Percentiles rank a stretch among this genome's conserved stretches.
phyloP scores from a whole-genome alignment of 129 eudicot genomes.

The Lonicera japonica region DNA sequence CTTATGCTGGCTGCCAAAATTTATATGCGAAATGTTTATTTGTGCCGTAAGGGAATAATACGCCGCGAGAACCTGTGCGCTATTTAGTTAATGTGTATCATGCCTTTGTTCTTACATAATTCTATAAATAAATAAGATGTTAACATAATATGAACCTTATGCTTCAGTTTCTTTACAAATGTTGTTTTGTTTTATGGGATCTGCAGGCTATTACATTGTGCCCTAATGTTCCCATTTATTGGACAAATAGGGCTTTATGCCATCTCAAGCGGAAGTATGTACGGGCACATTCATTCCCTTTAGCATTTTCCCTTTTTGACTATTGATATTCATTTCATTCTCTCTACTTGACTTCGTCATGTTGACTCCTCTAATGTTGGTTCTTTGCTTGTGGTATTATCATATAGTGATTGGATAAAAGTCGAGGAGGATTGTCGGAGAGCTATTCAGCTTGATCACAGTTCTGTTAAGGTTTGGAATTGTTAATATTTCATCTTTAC shows the following conservation, averaged over 20 bases:
- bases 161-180: no score
- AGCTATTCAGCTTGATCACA: constrained; percentile 78
- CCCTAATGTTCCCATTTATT: constrained; percentile 78
- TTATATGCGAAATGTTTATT: no score
- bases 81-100: no score
- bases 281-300: background rate
- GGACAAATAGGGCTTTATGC: constrained; percentile 88
- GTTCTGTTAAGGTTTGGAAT: constrained; percentile 66
- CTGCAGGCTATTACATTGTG: constrained; percentile 83
- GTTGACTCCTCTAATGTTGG: background rate
- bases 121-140: no score
- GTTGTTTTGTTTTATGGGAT: background rate
- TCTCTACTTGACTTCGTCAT: background rate
- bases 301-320: background rate
- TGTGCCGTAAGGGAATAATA: no score
- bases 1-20: background rate
- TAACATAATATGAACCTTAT: no score
- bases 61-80: no score
- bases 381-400: background rate
- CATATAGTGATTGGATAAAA: constrained; percentile 67
- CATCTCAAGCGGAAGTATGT: constrained; percentile 74
- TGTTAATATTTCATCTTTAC: background rate
- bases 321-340: background rate
- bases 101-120: no score
- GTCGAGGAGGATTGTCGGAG: constrained; percentile 82